Conservation (phyloP, 1,284 basidiomycete species). For the Microbotryum scabiosae region DNA sequence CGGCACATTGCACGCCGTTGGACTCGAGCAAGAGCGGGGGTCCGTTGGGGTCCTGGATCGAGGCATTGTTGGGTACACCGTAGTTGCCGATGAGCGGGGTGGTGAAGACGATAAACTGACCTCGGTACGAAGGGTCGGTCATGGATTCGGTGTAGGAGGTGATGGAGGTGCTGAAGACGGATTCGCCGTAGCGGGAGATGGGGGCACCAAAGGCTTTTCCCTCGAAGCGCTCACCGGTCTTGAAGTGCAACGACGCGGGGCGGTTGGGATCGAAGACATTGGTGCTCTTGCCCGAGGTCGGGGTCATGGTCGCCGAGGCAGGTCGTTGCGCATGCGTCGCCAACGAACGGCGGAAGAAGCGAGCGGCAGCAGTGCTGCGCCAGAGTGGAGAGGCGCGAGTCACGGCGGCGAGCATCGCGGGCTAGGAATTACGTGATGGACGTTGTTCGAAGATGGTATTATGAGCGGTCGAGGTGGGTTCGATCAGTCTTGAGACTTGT, state of each 20-base stretch:
- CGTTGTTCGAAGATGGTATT: no score
- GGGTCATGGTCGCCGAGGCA: conserved; percentile 20
- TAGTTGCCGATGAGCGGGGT: conserved; percentile 98
- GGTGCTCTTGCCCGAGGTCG: conserved; percentile 13
- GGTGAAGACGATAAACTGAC: conserved; percentile 97
- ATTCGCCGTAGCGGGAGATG: conserved; percentile 86
- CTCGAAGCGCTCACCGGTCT: conserved; percentile 83
- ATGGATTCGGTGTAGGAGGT: conserved; percentile 99
- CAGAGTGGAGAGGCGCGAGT: neutral
- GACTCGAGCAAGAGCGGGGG: conserved; percentile 73
- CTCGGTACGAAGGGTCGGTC: conserved; percentile 98
- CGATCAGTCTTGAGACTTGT: conserved; percentile 1
- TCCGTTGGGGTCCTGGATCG: conserved; percentile 57
- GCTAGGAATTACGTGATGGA: no score
- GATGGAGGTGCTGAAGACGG: conserved; percentile 97
- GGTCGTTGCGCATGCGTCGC: neutral
- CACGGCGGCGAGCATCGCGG: neutral
- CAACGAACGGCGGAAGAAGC: conserved; percentile 1
- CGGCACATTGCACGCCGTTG: conserved; percentile 78
- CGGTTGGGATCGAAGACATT: conserved; percentile 27
- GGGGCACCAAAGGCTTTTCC: conserved; percentile 86
- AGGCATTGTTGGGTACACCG: conserved; percentile 75
- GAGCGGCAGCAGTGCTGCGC: neutral
- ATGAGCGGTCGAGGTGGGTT: neutral
- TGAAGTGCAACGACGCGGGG: conserved; percentile 87